A percentile compares a stretch with the other conserved stretches of the same genome.
Conservation (phyloP, 805 yeast species). For the Geotrichum ghanense region DNA sequence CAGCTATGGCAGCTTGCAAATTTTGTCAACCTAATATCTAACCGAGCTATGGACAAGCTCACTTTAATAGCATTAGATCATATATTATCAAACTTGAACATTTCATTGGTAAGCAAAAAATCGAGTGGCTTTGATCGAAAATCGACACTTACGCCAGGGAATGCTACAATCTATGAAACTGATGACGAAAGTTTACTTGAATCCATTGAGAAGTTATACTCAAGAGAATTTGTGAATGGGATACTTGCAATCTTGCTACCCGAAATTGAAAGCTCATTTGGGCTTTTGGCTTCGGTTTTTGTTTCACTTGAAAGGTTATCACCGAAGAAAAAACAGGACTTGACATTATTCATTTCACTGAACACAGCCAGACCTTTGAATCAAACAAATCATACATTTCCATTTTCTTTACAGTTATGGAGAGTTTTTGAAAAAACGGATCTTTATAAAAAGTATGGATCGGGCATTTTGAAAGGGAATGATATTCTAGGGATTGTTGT, state of each 20-base stretch:
- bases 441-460: neutral
- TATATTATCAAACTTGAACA: neutral
- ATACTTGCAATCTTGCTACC: constrained; percentile 4
- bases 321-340: constrained; percentile 9
- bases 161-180: neutral
- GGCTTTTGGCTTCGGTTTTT: constrained; percentile 12
- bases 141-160: neutral
- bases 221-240: constrained; percentile 6
- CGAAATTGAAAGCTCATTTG: neutral
- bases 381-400: constrained; percentile 6
- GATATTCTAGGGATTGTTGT: neutral
- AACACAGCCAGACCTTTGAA: constrained; percentile 1
- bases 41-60: neutral
- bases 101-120: neutral
- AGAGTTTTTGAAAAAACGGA: constrained; percentile 3
- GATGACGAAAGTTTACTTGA: neutral
- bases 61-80: neutral
- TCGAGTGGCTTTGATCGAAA: neutral
- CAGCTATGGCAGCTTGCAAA: neutral
- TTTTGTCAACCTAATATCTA: neutral
- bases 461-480: neutral
- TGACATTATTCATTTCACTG: constrained; percentile 11
- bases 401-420: constrained; percentile 12
- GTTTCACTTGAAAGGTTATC: constrained; percentile 9
- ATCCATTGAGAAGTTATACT: constrained; percentile 7